Evolutionary conservation across 2,329 filamentous ascomycete species (phyloP).

Genomic region (Cryphonectria radicalis): DNA sequence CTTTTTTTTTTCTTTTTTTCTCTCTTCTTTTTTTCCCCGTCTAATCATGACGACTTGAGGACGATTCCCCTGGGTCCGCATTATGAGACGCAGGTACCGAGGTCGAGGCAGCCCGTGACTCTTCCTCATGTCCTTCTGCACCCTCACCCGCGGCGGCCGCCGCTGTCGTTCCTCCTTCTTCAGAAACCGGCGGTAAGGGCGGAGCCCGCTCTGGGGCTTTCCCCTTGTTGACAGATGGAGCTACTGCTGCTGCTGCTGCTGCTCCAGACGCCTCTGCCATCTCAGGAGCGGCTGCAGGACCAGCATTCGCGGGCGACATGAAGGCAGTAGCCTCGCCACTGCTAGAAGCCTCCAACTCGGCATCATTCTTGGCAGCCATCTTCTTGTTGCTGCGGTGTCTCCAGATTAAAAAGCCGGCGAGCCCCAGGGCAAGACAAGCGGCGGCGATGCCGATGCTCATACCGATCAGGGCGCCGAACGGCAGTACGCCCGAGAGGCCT

Average conservation of each 20-base stretch:
- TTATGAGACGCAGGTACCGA: neutral
- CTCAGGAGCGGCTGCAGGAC: conserved; percentile 5
- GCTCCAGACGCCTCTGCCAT: conserved; percentile 9
- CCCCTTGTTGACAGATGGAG: neutral
- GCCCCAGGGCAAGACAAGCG: conserved; percentile 13
- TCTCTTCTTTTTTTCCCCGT: neutral
- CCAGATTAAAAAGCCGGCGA: conserved; percentile 21
- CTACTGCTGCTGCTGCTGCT: conserved; percentile 1
- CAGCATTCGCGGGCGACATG: neutral
- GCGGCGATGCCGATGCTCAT: conserved; percentile 22
- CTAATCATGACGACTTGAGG: conserved; percentile 7
- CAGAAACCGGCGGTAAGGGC: conserved; percentile 3
- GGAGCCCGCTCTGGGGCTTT: conserved; percentile 17
- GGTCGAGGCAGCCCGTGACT: neutral
- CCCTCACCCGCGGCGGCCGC: conserved; percentile 4
- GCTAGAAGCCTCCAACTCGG: conserved; percentile 3
- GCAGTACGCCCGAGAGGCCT: neutral
- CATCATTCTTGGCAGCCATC: conserved; percentile 2
- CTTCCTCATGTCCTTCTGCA: neutral
- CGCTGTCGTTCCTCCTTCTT: neutral
- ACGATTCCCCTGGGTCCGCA: neutral
- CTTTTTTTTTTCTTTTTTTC: neutral
- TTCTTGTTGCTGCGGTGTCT: conserved; percentile 23
- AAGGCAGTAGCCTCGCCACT: neutral
- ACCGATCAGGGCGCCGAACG: conserved; percentile 24